phyloP scores from a whole-genome alignment of 352 stramenopile species.

The Halophytophthora polymorphica region DNA sequence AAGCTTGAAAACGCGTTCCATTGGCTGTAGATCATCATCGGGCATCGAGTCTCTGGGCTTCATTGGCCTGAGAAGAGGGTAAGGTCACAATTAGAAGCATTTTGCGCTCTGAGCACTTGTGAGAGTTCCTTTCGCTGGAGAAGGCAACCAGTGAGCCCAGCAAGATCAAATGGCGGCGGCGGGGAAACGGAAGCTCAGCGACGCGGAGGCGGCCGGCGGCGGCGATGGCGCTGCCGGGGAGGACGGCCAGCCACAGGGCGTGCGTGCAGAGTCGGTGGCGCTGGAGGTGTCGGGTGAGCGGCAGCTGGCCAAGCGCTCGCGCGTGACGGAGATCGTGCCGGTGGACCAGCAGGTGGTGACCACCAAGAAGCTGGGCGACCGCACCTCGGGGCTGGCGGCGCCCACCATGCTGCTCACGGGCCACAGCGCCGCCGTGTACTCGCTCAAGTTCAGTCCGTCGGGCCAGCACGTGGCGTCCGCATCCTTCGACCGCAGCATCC shows the following conservation, averaged over 20 bases:
- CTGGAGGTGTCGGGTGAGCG: conserved; percentile 22
- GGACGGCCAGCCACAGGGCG: too few species aligned
- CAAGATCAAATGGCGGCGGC: not conserved
- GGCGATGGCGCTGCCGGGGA: not conserved
- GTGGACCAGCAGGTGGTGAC: conserved; percentile 62
- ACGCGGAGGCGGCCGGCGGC: conserved; percentile 5
- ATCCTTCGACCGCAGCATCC: conserved; percentile 72
- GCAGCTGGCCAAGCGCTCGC: conserved; percentile 65
- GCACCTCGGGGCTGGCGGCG: conserved; percentile 60
- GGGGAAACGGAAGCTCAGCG: conserved; percentile 21
- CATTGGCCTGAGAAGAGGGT: not conserved
- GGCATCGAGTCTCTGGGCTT: not conserved
- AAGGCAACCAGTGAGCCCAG: not conserved
- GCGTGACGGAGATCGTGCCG: conserved; percentile 68
- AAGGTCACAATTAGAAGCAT: too few species aligned
- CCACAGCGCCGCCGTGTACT: conserved; percentile 72
- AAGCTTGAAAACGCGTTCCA: not conserved
- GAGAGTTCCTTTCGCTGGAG: too few species aligned
- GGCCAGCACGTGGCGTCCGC: conserved; percentile 65
- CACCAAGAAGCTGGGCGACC: conserved; percentile 45
- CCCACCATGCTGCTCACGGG: conserved; percentile 81
- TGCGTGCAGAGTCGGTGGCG: conserved; percentile 9
- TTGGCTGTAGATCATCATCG: too few species aligned
- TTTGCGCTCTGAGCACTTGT: too few species aligned
- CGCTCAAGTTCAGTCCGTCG: conserved; percentile 77